Conservation (phyloP, 2,329 filamentous ascomycete genomes). For the Fonsecaea pugnacius region DNA sequence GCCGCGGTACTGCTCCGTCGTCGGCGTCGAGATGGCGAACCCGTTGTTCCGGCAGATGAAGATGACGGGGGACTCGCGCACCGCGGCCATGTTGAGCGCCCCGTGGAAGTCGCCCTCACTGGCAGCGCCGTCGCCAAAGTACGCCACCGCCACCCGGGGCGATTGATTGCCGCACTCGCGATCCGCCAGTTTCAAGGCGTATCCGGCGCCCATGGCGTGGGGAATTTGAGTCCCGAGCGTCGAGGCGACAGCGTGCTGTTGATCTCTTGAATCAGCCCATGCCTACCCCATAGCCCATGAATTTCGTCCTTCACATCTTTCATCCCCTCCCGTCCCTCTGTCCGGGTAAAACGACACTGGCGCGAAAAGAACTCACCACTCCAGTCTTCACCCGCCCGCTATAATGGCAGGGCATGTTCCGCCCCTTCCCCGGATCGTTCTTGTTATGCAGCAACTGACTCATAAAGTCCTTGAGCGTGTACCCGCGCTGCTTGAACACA, state of each 20-base stretch:
- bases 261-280: too few species aligned
- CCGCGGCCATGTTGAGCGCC: slow-evolving; percentile 87
- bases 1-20: slow-evolving; percentile 85
- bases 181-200: slow-evolving; percentile 81
- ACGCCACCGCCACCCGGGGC: slow-evolving; percentile 74
- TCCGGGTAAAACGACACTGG: too few species aligned
- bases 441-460: slow-evolving; percentile 86
- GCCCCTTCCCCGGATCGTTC: slow-evolving; percentile 76
- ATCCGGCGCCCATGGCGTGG: slow-evolving; percentile 82
- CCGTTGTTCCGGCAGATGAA: slow-evolving; percentile 95
- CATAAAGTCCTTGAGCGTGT: slow-evolving; percentile 87
- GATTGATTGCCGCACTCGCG: slow-evolving; percentile 70
- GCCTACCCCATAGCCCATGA: not conserved
- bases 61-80: slow-evolving; percentile 78
- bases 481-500: slow-evolving; percentile 86
- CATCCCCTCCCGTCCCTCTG: too few species aligned
- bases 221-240: slow-evolving; percentile 87
- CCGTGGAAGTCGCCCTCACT: slow-evolving; percentile 92
- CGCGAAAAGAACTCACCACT: slow-evolving; percentile 28
- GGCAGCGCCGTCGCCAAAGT: slow-evolving; percentile 88
- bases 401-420: slow-evolving; percentile 98
- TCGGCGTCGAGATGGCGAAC: slow-evolving; percentile 87
- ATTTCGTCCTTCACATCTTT: not conserved
- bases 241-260: slow-evolving; percentile 77
- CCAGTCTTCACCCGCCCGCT: slow-evolving; percentile 75